Percentiles rank a stretch among this genome's conserved stretches.
Conservation (phyloP, 2,329 filamentous ascomycete genomes). For the Nigrospora osmanthi region DNA sequence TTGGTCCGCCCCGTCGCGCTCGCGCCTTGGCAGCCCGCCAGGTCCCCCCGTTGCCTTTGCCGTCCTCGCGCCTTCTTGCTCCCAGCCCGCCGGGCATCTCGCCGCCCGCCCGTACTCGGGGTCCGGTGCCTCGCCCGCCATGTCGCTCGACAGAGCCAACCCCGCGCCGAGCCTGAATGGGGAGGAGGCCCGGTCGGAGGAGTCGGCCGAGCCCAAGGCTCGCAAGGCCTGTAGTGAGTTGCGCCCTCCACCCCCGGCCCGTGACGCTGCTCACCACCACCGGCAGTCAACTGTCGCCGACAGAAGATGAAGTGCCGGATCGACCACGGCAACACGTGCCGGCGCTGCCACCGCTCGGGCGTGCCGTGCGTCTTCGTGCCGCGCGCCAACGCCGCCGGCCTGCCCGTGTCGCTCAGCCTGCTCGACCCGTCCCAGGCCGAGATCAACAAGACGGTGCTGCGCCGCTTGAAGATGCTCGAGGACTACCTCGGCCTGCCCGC, state of each 20-base stretch:
- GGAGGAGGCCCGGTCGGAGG: slow-evolving; percentile 8
- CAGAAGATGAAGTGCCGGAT: slow-evolving; percentile 30
- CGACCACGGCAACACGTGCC: slow-evolving; percentile 22
- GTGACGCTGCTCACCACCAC: slow-evolving; percentile 1
- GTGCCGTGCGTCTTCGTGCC: slow-evolving; percentile 31
- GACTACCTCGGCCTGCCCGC: slow-evolving; percentile 13
- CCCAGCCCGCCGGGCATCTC: too few relatives aligned
- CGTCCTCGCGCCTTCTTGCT: too few relatives aligned
- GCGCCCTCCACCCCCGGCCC: background rate
- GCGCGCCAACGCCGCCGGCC: slow-evolving; percentile 25
- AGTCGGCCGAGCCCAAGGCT: slow-evolving; percentile 13
- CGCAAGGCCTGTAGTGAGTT: slow-evolving; percentile 21
- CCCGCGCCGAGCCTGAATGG: background rate
- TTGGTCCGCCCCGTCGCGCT: too few relatives aligned
- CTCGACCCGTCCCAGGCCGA: slow-evolving; percentile 8
- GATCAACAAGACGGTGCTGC: slow-evolving; percentile 9
- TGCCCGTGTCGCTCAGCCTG: slow-evolving; percentile 1
- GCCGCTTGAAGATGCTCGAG: slow-evolving; percentile 16
- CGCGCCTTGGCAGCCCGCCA: too few relatives aligned
- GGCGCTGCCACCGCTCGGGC: slow-evolving; percentile 23
- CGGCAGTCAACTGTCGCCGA: slow-evolving; percentile 16
- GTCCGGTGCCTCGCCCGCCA: background rate
- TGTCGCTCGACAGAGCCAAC: background rate
- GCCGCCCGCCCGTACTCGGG: too few relatives aligned
- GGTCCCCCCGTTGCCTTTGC: too few relatives aligned